These are phyloP conservation scores for Stellera chamaejasme DNA, from an alignment of 345 rosid genomes.

Conservation along the genomic window DNA sequence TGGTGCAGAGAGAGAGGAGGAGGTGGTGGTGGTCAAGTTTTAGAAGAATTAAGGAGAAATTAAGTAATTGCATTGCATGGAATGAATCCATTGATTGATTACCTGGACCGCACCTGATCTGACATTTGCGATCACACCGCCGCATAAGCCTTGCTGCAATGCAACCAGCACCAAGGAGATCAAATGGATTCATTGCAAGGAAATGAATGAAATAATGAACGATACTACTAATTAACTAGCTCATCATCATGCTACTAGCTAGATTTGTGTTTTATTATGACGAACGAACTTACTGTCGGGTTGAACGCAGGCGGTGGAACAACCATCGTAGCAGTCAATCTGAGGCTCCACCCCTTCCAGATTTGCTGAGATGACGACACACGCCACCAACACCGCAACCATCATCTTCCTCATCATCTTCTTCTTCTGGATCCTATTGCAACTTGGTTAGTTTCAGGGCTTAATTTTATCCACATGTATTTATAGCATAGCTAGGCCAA, in stretches of 20 bases:
- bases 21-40: too few relatives aligned
- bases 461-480: too few relatives aligned
- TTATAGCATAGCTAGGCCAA: too few relatives aligned
- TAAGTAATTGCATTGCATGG: too few relatives aligned
- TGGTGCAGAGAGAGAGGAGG: too few relatives aligned
- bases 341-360: conserved; percentile 23
- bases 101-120: conserved; percentile 43
- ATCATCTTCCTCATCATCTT: conserved; percentile 20
- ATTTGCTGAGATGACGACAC: conserved; percentile 9
- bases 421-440: too few relatives aligned
- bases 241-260: too few relatives aligned
- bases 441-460: too few relatives aligned
- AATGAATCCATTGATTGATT: background rate
- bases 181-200: background rate
- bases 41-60: too few relatives aligned
- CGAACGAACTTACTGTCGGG: conserved; percentile 18
- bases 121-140: conserved; percentile 50
- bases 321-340: conserved; percentile 42
- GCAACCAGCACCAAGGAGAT: background rate
- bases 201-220: background rate
- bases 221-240: background rate
- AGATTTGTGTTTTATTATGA: background rate
- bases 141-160: conserved; percentile 37
- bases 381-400: conserved; percentile 15
- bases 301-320: conserved; percentile 44